Evolutionary conservation across 1,284 basidiomycete species (phyloP).

Genomic region (Neonothopanus nambi): DNA sequence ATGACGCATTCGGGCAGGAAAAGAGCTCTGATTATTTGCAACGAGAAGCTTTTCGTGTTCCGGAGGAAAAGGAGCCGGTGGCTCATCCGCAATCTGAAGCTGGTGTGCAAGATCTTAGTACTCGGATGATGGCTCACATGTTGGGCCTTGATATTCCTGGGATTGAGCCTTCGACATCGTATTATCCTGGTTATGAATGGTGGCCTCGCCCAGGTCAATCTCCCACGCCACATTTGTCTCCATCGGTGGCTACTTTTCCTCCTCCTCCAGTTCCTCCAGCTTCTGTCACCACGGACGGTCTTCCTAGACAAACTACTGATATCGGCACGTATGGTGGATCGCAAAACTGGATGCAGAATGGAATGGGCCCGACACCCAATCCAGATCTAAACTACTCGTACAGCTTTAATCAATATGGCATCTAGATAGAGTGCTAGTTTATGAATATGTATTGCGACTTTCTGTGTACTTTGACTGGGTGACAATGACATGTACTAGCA

Average conservation of each 20-base stretch:
- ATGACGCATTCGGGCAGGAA: slow-evolving; percentile 64
- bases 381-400: slow-evolving; percentile 11
- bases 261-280: not conserved
- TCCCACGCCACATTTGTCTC: not conserved
- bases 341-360: slow-evolving; percentile 6
- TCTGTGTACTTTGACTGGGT: too few relatives aligned
- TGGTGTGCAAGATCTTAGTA: slow-evolving; percentile 58
- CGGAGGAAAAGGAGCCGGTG: slow-evolving; percentile 12
- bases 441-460: too few relatives aligned
- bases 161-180: slow-evolving; percentile 60
- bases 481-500: too few relatives aligned
- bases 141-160: slow-evolving; percentile 63
- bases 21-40: slow-evolving; percentile 47
- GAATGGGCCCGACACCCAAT: slow-evolving; percentile 6
- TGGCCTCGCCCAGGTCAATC: slow-evolving; percentile 53
- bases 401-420: too few relatives aligned
- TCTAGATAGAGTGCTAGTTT: too few relatives aligned
- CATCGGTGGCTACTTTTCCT: not conserved
- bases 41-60: slow-evolving; percentile 40
- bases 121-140: slow-evolving; percentile 70
- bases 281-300: not conserved
- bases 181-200: slow-evolving; percentile 74
- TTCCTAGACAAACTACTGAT: not conserved
- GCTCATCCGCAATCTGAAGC: slow-evolving; percentile 17
- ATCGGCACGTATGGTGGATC: not conserved